A percentile compares a stretch with the other conserved stretches of the same genome.
phyloP scores from a whole-genome alignment of 305 asterid species.

The Salvia sclarea region DNA sequence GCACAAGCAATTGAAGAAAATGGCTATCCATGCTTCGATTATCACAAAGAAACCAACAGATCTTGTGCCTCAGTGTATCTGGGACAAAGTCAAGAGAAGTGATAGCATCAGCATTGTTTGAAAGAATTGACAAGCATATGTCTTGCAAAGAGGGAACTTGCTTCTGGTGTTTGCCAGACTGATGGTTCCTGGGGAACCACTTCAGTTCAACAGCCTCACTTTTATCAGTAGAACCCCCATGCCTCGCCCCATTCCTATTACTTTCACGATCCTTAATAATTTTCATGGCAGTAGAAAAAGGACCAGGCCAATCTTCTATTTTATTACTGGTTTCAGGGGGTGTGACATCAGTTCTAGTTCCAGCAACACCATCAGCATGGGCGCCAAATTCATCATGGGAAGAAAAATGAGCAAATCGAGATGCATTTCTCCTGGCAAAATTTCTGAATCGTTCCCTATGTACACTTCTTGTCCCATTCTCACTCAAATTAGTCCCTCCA shows the following conservation, averaged over 20 bases:
- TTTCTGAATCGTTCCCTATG: constrained; percentile 53
- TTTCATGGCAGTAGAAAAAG: constrained; percentile 88
- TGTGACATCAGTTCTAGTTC: constrained; percentile 39
- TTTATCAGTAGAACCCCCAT: constrained; percentile 36
- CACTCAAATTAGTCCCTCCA: constrained; percentile 30
- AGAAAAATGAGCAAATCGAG: constrained; percentile 81
- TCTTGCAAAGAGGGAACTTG: constrained; percentile 65
- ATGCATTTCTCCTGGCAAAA: constrained; percentile 68
- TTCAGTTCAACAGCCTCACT: constrained; percentile 42
- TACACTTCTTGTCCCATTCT: constrained; percentile 31
- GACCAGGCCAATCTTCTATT: constrained; percentile 92
- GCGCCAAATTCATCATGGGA: constrained; percentile 48
- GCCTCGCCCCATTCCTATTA: constrained; percentile 36
- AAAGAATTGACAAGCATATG: constrained; percentile 66
- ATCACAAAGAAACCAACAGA: constrained; percentile 73
- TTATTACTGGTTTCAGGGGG: constrained; percentile 33
- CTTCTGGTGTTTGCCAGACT: constrained; percentile 39
- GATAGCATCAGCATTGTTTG: constrained; percentile 72
- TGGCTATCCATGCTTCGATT: constrained; percentile 61
- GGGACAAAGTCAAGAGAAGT: constrained; percentile 78
- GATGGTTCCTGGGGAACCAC: constrained; percentile 64
- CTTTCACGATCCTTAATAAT: constrained; percentile 63
- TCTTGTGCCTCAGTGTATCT: constrained; percentile 69
- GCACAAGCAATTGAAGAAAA: constrained; percentile 65
- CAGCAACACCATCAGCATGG: constrained; percentile 37